Base-by-base conservation (phyloP, 257 asterid genomes). In the Handroanthus guayacan region DNA sequence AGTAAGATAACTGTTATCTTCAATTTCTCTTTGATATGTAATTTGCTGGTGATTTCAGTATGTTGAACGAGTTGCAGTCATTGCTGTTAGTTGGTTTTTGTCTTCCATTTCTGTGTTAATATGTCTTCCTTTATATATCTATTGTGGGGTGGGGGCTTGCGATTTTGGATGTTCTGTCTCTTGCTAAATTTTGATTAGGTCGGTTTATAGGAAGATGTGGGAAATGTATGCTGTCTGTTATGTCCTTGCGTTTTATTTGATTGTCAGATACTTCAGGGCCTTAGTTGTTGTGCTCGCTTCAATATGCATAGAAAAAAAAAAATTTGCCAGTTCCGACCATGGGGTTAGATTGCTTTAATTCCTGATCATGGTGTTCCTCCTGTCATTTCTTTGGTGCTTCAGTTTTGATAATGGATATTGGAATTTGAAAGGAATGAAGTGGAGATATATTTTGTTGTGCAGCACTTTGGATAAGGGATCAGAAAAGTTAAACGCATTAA, bases 1-100 rank as follows among this genome's bases (percentile, higher is more conserved):
- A 83, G 98, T 90, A 85, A 82, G 74, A 34, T 62, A n/a, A 1
- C 57, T 17, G 34, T 6, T 44, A 56, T 31, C 17, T 68, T 56
- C 0, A 14, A 16, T 43, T 41, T 71, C 44, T 72, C 61, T 67
- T 20, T 66, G 25, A 2, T 56, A 36, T 36, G 61, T 54, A 31
- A 43, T 68, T 54, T 48, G 38, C 31, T 65, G 17, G 36, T 39
- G 65, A 3, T 70, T 3, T 37, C 13, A 1, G 5, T 56, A 18
- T 62, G 20, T 25, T 45, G 52, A 38, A 44, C 62, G 12, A 31
- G 12, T 13, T 57, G 14, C 34, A 34, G 4, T 37, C 52, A 56
- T 14, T 43, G 36, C 6, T 63, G 9, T 1, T 61, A 2, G 11
- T 20, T 37, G 54, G 18, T 71, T 51, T 76, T 60, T 68, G 6